A percentile compares a stretch with the other conserved stretches of the same genome.
These are phyloP conservation scores for Scortechinia acanthostroma DNA, from an alignment of 2,329 filamentous ascomycete species.

Conservation along the genomic window DNA sequence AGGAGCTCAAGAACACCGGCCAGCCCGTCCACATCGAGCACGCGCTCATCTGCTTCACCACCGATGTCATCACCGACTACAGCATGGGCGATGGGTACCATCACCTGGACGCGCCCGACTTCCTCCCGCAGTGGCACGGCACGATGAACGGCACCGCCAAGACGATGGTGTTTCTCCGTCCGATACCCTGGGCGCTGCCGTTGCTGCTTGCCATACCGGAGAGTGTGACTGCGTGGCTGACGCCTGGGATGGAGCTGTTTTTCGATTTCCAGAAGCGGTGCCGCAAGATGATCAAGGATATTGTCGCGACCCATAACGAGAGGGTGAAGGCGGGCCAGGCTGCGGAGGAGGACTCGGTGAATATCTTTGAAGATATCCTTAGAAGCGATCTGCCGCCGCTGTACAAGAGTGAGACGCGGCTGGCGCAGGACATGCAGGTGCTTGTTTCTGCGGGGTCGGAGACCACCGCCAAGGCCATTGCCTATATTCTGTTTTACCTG, in stretches of 20 bases:
- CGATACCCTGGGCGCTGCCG: background rate
- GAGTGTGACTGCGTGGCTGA: background rate
- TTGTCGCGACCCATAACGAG: background rate
- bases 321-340: too few relatives aligned
- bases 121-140: background rate
- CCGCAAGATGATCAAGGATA: background rate
- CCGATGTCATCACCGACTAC: conserved; percentile 18
- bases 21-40: conserved; percentile 5
- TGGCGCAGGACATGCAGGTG: conserved; percentile 25
- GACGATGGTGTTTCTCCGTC: background rate
- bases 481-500: background rate
- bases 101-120: background rate
- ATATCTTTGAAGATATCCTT: background rate
- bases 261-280: background rate
- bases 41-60: conserved; percentile 10
- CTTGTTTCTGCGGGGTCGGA: conserved; percentile 15
- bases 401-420: conserved; percentile 22
- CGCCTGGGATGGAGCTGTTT: background rate
- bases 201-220: background rate
- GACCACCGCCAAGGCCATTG: background rate
- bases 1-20: conserved; percentile 5
- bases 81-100: background rate
- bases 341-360: too few relatives aligned
- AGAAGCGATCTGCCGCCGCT: conserved; percentile 15
- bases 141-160: background rate